phyloP scores from a whole-genome alignment of 108 stramenopile species.

The Cyclostephanos invisitatus region DNA sequence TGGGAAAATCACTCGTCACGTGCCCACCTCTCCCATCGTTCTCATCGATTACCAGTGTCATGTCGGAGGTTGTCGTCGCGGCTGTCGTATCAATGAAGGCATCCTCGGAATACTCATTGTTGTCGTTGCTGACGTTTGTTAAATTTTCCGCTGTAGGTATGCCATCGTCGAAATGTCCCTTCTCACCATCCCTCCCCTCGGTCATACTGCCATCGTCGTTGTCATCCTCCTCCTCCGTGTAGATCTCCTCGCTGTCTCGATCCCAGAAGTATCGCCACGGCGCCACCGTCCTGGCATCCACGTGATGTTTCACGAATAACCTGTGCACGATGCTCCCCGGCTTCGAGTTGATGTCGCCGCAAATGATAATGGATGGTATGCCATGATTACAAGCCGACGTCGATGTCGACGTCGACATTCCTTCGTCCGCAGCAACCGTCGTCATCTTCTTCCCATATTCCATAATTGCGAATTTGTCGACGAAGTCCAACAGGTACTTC shows the following conservation, averaged over 20 bases:
- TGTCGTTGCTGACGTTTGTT: neutral
- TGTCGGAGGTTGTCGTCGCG: neutral
- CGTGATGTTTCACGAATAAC: slow-evolving; percentile 56
- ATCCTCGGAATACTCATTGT: neutral
- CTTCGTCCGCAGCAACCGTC: neutral
- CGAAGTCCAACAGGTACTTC: slow-evolving; percentile 67
- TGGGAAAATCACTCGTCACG: neutral
- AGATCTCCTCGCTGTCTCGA: slow-evolving; percentile 34
- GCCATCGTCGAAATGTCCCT: neutral
- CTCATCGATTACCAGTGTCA: neutral
- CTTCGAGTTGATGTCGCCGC: slow-evolving; percentile 84
- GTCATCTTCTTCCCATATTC: neutral
- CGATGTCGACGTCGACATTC: neutral
- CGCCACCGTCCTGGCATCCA: slow-evolving; percentile 73
- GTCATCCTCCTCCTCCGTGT: slow-evolving; percentile 18
- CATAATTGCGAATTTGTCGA: slow-evolving; percentile 34
- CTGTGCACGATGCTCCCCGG: slow-evolving; percentile 68
- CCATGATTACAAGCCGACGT: neutral
- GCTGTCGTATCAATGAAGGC: slow-evolving; percentile 16
- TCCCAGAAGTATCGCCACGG: slow-evolving; percentile 68
- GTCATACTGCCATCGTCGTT: neutral
- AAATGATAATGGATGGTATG: slow-evolving; percentile 52
- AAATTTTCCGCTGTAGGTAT: too few species aligned
- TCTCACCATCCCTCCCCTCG: neutral
- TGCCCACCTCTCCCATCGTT: neutral